phyloP scores from a whole-genome alignment of 208 protist species.

The Balamuthia mandrillaris region DNA sequence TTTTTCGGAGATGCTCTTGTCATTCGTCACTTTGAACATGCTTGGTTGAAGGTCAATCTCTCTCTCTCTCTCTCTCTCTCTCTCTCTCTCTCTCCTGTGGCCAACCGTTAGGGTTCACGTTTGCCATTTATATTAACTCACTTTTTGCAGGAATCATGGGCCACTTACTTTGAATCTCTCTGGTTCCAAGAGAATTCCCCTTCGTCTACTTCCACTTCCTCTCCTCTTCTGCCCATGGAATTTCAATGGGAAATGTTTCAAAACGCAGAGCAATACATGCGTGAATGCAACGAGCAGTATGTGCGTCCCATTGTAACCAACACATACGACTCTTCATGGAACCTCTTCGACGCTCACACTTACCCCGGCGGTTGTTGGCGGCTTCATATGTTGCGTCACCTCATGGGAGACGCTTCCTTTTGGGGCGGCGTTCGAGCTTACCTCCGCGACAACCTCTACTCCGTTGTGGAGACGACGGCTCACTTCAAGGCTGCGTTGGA shows the following conservation, averaged over 20 bases:
- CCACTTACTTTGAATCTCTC: not conserved
- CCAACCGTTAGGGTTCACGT: no score
- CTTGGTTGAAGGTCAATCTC: not conserved
- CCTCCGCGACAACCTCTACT: not conserved
- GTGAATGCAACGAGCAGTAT: not conserved
- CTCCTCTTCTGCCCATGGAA: not conserved
- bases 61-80: not conserved
- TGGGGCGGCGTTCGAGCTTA: not conserved
- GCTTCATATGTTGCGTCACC: not conserved
- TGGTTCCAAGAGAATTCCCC: not conserved
- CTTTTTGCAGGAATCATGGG: conserved; percentile 12
- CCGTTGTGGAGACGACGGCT: not conserved
- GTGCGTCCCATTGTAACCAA: conserved; percentile 6
- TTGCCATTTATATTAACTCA: no score
- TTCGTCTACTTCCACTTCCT: no score
- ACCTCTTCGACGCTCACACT: not conserved
- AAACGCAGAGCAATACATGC: not conserved
- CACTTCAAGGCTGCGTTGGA: conserved; percentile 2
- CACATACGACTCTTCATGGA: not conserved
- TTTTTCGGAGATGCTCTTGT: conserved; percentile 14
- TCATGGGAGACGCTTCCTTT: not conserved
- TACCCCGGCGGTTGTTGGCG: conserved; percentile 10
- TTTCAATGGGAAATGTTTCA: not conserved
- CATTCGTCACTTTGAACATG: conserved; percentile 17
- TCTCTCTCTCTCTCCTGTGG: no score